Evolutionary conservation across 352 stramenopile genomes (phyloP).

Genomic region (Phytophthora rubi): DNA sequence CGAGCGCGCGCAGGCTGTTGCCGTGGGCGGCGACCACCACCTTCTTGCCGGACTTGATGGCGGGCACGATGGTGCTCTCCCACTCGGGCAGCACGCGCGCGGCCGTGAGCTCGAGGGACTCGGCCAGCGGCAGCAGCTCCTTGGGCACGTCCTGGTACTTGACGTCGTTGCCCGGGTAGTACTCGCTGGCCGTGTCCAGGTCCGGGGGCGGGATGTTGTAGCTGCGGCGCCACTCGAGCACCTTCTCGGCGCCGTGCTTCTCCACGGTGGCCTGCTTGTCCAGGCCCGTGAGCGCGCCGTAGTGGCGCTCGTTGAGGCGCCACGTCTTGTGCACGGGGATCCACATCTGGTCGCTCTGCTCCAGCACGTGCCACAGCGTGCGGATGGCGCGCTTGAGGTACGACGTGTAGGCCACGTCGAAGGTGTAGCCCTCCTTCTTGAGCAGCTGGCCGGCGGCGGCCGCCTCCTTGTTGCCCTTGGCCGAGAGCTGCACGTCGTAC

Average conservation of each 20-base stretch:
- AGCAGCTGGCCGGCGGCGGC: slow-evolving; percentile 90
- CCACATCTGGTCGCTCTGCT: slow-evolving; percentile 95
- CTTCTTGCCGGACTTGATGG: slow-evolving; percentile 93
- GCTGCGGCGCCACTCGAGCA: slow-evolving; percentile 96
- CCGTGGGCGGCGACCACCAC: slow-evolving; percentile 95
- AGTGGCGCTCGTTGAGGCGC: slow-evolving; percentile 92
- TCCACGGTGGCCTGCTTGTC: slow-evolving; percentile 92
- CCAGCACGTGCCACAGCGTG: slow-evolving; percentile 94
- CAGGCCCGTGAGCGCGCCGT: slow-evolving; percentile 91
- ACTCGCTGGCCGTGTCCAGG: slow-evolving; percentile 91
- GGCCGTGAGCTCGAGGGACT: slow-evolving; percentile 95
- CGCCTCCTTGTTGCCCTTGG: slow-evolving; percentile 91
- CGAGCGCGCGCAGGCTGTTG: slow-evolving; percentile 93
- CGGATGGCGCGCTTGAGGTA: slow-evolving; percentile 96
- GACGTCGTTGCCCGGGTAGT: slow-evolving; percentile 93
- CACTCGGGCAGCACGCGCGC: slow-evolving; percentile 92
- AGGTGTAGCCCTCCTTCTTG: slow-evolving; percentile 92
- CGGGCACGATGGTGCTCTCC: slow-evolving; percentile 67
- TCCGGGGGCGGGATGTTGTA: slow-evolving; percentile 98
- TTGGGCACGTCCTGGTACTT: slow-evolving; percentile 90
- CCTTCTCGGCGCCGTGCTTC: slow-evolving; percentile 92
- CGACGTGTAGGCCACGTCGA: slow-evolving; percentile 96
- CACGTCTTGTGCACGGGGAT: slow-evolving; percentile 95
- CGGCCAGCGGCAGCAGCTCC: slow-evolving; percentile 89
- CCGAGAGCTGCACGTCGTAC: slow-evolving; percentile 93